Base-by-base conservation (phyloP, 306 rosid genomes). In the Pterocarpus santalinus region DNA sequence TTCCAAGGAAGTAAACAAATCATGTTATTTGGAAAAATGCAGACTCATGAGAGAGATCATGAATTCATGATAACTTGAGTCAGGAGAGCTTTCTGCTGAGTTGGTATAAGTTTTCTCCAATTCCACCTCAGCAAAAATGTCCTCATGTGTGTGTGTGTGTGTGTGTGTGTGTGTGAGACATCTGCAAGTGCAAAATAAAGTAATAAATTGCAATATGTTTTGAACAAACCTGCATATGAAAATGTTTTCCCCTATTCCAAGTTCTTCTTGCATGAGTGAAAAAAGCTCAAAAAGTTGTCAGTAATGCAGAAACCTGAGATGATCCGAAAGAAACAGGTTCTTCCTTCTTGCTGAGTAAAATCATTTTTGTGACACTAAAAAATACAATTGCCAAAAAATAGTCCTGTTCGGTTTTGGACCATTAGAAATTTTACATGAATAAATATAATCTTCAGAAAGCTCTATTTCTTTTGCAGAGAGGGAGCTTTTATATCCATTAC, bases 351-450 rank as follows among this genome's bases (percentile, higher is more conserved):
- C 82, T 72, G 73, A 88, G 83, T 75, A 34, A 79, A 77, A 83
- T 90, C 96, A 60, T 81, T 89, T 80, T 84, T 82, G 82, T 83
- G 86, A 85, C 92, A 88, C 60, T 92, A 94, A 89, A 94, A 90
- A 81, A 94, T 78, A 84, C 90, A 87, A 90, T 94, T 97, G 80
- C 98, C 96, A 86, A 92, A 92, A 80, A 94, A 73, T 81, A 35
- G 92, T 91, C 63, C 83, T 83, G 85, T 90, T 94, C 1, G 94
- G 98, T 66, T 94, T 90, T 76, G 97, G 98, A 82, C 98, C 98
- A 69, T 92, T 93, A 80, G 96, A 94, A 88, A 92, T 94, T 83
- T 92, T 90, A 76, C 98, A 90, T 22, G 28, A 22, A 22, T 22
- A 22, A 58, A 97, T 92, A 84, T 94, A 92, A 86, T 92, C 97